These are phyloP conservation scores for Coffea canephora DNA, from an alignment of 257 asterid genomes.

Conservation along the genomic window DNA sequence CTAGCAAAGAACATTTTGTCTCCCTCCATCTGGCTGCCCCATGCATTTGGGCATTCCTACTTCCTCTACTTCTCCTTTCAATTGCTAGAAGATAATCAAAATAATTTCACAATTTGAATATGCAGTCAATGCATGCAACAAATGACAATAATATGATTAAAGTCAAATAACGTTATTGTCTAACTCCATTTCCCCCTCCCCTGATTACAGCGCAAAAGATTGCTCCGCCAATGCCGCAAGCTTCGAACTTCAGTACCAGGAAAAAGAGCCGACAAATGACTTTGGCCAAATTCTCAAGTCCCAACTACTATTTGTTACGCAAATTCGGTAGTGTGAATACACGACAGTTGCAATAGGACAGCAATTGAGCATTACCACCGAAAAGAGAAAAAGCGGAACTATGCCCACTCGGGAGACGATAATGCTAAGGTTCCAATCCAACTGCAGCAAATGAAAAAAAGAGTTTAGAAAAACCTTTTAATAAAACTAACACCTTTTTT, in stretches of 20 bases:
- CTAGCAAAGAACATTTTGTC: too few relatives aligned
- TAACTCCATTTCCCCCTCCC: not conserved
- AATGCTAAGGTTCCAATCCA: slow-evolving; percentile 2
- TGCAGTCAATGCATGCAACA: not conserved
- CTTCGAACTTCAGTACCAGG: not conserved
- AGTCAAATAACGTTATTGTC: not conserved
- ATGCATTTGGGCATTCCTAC: too few relatives aligned
- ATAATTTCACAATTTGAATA: too few relatives aligned
- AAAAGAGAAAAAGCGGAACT: slow-evolving; percentile 27
- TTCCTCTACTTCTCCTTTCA: too few relatives aligned
- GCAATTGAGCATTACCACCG: not conserved
- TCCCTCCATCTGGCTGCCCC: too few relatives aligned
- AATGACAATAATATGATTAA: too few relatives aligned
- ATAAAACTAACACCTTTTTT: not conserved
- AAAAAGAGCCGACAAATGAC: not conserved
- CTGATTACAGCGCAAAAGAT: not conserved
- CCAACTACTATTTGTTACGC: not conserved
- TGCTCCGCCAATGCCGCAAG: not conserved
- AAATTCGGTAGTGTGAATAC: slow-evolving; percentile 21
- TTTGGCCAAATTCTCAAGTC: not conserved
- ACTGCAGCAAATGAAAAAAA: not conserved
- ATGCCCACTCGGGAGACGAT: not conserved
- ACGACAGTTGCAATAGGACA: slow-evolving; percentile 10
- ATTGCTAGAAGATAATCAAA: not conserved
- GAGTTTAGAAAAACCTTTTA: not conserved